A percentile compares a stretch with the other conserved stretches of the same genome.
Evolutionary conservation across 352 stramenopile genomes (phyloP).

Genomic region (Phytophthora sojae): DNA sequence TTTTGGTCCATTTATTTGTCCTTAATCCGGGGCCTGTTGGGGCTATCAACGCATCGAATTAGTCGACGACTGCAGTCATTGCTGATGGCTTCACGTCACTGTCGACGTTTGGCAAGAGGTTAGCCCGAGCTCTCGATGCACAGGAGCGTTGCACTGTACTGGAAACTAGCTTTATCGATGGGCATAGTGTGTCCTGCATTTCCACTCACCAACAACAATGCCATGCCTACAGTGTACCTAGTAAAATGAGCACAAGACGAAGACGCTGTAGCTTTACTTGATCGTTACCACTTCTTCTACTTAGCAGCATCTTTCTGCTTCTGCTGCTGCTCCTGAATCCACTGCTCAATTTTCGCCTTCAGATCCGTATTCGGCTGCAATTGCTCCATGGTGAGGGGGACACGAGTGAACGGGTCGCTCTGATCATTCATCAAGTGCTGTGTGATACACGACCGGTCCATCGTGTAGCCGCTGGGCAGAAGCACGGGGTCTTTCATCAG

Average conservation of each 20-base stretch:
- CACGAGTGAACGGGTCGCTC: conserved; percentile 97
- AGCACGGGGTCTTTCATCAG: conserved; percentile 97
- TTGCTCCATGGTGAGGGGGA: conserved; percentile 82
- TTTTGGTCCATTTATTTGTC: too few species aligned
- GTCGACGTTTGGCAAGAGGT: too few species aligned
- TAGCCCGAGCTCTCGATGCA: too few species aligned
- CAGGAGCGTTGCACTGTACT: too few species aligned
- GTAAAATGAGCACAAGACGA: neutral
- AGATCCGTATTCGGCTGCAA: conserved; percentile 67
- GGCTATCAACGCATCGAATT: too few species aligned
- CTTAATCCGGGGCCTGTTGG: too few species aligned
- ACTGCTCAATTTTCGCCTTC: conserved; percentile 75
- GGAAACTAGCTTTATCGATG: too few species aligned
- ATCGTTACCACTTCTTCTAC: conserved; percentile 3
- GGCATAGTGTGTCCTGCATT: too few species aligned
- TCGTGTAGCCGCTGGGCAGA: conserved; percentile 92
- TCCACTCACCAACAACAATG: too few species aligned
- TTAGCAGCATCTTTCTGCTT: conserved; percentile 18
- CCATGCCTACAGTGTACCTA: too few species aligned
- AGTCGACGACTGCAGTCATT: too few species aligned
- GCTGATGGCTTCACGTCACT: too few species aligned
- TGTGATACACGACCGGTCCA: conserved; percentile 95
- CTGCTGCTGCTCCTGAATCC: conserved; percentile 51
- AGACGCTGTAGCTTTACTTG: neutral
- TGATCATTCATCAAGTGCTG: conserved; percentile 98